Percentiles rank a stretch among this genome's conserved stretches.
Conservation (phyloP, 192 early-diverging fungal genomes). For the Podila clonocystis region DNA sequence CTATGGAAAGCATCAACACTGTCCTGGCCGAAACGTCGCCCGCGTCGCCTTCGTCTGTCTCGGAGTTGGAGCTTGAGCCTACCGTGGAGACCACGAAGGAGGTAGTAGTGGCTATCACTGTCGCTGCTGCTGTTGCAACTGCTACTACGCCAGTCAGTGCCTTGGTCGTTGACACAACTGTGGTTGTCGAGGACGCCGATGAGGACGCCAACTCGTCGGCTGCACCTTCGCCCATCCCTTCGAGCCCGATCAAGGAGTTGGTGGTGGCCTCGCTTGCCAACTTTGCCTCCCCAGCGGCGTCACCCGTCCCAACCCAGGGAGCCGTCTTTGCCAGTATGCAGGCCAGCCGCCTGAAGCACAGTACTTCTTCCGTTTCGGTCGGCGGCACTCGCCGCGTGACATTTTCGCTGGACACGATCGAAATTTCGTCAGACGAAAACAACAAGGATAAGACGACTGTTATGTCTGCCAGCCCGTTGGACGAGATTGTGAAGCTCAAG, state of each 20-base stretch:
- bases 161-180: not conserved
- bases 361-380: not conserved
- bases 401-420: not conserved
- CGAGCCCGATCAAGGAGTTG: not conserved
- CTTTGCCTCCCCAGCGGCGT: constrained; percentile 16
- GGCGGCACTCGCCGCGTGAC: not conserved
- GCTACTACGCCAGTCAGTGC: not conserved
- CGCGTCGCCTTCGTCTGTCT: not conserved
- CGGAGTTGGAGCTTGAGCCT: not conserved
- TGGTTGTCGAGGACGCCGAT: not conserved
- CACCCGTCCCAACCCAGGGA: constrained; percentile 15
- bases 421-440: not conserved
- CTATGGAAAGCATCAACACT: not conserved
- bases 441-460: not conserved
- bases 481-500: not conserved
- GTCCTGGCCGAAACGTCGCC: not conserved
- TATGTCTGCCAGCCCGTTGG: not conserved
- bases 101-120: not conserved
- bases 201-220: not conserved
- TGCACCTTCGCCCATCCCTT: not conserved
- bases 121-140: not conserved
- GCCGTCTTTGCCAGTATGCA: not conserved
- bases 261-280: not conserved
- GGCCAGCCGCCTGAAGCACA: constrained; percentile 8
- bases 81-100: not conserved